Base-by-base conservation (phyloP, 1,139 yeast species). In the Magnusiomyces fungicola region DNA sequence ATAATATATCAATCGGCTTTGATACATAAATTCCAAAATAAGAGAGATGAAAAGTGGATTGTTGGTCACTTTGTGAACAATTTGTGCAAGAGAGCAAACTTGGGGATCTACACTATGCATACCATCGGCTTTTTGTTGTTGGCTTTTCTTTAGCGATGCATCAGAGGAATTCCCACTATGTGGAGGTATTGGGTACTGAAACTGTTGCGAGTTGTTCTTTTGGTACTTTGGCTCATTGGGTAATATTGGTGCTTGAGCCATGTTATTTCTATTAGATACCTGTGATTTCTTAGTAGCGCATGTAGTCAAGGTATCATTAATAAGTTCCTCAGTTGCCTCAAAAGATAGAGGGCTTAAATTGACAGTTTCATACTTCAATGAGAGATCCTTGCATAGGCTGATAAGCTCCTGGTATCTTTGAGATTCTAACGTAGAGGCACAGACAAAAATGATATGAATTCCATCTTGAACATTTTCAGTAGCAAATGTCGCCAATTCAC, bases 41-140 rank as follows among this genome's bases (percentile, higher is more conserved):
- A 60, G 46, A 4, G 54, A 46, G 14, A 62, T 56, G 46, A 61
- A 56, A 10, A 66, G 52, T 6, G 68, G 64, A 44, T 64, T 65
- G 12, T 57, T 55, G 0, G 66, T 59, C 30, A 57, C 57, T 1
- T 56, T 53, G 53, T 58, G 59, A 1, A 65, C 53, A 3, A 54
- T 56, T 27, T 60, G 60, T 1, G 64, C 53, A 16, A 62, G 52
- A n/a, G 61, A 53, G 38, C 59, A 56, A n/a, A 59, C 62, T 45
- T 59, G 60, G 5, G 61, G 60, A 37, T 60, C 62, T 7, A 53
- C 51, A 6, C 32, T 24, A 22, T 39, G 43, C 23, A 27, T 3
- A n/a, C 3, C 25, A 32, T 24, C 32, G 21, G 23, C 25, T 34
- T 34, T 34, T 6, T 21, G 23, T 5, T 21, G 4, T 5, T 21